A percentile compares a stretch with the other conserved stretches of the same genome.
Conservation (phyloP, 2,329 filamentous ascomycete species). For the Apiospora marii region DNA sequence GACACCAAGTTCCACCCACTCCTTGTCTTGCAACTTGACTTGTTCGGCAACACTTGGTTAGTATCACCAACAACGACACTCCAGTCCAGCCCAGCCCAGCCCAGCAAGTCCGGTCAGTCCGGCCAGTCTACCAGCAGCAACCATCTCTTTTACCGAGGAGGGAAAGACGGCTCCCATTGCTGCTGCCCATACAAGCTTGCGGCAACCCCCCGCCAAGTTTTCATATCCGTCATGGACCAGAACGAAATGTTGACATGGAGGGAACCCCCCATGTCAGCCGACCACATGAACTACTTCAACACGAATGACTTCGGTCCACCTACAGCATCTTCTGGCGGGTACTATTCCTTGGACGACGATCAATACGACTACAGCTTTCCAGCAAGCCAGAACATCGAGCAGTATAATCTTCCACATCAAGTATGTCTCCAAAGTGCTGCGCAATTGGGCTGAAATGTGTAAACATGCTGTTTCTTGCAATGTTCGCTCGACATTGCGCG, state of each 20-base stretch:
- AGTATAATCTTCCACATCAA: conserved; percentile 13
- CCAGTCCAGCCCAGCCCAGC: not conserved
- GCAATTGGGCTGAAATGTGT: not conserved
- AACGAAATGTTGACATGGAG: conserved; percentile 24
- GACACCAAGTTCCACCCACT: conserved; percentile 14
- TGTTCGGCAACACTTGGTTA: not conserved
- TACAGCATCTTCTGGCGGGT: conserved; percentile 21
- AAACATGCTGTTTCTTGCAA: not conserved
- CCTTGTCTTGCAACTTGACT: conserved; percentile 16
- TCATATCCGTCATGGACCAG: conserved; percentile 18
- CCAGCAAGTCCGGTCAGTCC: not conserved
- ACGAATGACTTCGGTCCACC: conserved; percentile 20
- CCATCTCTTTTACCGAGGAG: not conserved
- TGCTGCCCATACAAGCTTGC: not conserved
- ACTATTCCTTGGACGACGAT: conserved; percentile 21
- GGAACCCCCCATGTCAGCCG: conserved; percentile 21
- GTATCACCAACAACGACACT: conserved; percentile 2
- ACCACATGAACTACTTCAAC: conserved; percentile 24
- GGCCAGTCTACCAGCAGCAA: not conserved
- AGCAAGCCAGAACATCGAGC: conserved; percentile 4
- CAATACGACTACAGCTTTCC: conserved; percentile 21
- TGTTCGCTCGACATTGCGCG: not conserved
- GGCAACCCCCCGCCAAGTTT: not conserved
- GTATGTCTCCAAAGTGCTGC: not conserved
- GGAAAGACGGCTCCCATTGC: not conserved